Evolutionary conservation across 2,329 filamentous ascomycete genomes (phyloP).

Genomic region (Colletotrichum euphorbiae): DNA sequence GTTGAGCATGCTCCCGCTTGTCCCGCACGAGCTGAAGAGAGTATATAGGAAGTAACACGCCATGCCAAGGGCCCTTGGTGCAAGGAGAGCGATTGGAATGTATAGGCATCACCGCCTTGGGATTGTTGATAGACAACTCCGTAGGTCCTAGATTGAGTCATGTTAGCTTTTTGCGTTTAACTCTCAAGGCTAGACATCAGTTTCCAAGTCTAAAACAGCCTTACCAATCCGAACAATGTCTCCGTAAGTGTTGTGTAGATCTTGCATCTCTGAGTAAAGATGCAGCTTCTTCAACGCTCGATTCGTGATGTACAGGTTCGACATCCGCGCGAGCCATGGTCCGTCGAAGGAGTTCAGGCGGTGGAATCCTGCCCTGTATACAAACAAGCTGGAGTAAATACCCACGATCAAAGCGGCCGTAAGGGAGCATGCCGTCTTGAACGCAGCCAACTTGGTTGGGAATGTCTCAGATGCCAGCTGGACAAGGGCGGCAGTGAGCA

Average conservation of each 20-base stretch:
- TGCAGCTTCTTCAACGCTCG: conserved; percentile 42
- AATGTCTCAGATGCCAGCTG: conserved; percentile 11
- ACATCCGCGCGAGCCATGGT: conserved; percentile 45
- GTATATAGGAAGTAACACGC: conserved; percentile 45
- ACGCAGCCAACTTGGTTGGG: conserved; percentile 2
- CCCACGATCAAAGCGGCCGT: conserved; percentile 26
- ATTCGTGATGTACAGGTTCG: conserved; percentile 42
- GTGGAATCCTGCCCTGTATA: conserved; percentile 44
- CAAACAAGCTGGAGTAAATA: conserved; percentile 41
- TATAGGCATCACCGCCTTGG: conserved; percentile 45
- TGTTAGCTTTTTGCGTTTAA: background rate
- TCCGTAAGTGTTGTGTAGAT: conserved; percentile 46
- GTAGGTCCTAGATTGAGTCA: conserved; percentile 44
- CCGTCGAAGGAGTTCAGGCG: conserved; percentile 45
- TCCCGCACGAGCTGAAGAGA: conserved; percentile 48
- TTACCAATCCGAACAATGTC: conserved; percentile 47
- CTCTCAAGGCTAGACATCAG: background rate
- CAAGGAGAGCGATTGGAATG: conserved; percentile 47
- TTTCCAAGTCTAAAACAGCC: conserved; percentile 5
- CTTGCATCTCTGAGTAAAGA: conserved; percentile 44
- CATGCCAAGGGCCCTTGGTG: conserved; percentile 50
- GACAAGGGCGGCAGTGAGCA: conserved; percentile 22
- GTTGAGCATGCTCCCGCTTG: conserved; percentile 45
- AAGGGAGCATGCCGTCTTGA: conserved; percentile 13
- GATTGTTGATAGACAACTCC: conserved; percentile 48